These are phyloP conservation scores for Paramecium biaurelia DNA, from an alignment of 73 alveolate genomes.

Conservation along the genomic window DNA sequence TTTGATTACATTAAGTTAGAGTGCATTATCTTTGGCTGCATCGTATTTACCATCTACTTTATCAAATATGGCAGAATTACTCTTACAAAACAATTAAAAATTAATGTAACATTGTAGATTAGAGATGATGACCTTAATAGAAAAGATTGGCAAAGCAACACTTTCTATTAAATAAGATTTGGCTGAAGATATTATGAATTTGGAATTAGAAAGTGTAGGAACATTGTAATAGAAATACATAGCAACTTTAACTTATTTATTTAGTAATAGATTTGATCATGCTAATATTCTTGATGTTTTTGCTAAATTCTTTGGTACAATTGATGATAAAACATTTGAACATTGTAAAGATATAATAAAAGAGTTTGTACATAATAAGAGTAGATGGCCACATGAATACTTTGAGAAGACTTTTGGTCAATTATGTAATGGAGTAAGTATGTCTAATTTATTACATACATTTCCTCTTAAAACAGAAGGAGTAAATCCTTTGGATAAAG, in stretches of 20 bases:
- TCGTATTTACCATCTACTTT: not conserved
- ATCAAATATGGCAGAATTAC: not conserved
- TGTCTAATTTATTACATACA: not conserved
- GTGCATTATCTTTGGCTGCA: not conserved
- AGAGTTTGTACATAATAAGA: not conserved
- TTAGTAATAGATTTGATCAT: conserved; percentile 55
- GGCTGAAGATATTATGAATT: conserved; percentile 1
- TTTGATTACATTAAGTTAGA: not conserved
- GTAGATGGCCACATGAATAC: conserved; percentile 37
- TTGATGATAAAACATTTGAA: conserved; percentile 11
- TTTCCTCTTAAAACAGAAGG: conserved; percentile 4
- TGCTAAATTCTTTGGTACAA: not conserved
- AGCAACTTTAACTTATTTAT: not conserved
- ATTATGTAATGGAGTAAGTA: not conserved
- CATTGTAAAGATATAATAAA: not conserved
- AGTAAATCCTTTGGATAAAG: conserved; percentile 50
- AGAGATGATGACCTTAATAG: not conserved
- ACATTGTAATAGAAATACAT: conserved; percentile 1
- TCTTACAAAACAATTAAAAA: not conserved
- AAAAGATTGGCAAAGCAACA: not conserved
- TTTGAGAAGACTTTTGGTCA: not conserved
- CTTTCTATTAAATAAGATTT: not conserved
- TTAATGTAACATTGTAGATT: not conserved
- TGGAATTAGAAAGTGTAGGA: conserved; percentile 17
- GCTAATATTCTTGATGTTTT: conserved; percentile 26